phyloP scores from a whole-genome alignment of 2,329 filamentous ascomycete genomes.

The Pseudofabraea citricarpa region DNA sequence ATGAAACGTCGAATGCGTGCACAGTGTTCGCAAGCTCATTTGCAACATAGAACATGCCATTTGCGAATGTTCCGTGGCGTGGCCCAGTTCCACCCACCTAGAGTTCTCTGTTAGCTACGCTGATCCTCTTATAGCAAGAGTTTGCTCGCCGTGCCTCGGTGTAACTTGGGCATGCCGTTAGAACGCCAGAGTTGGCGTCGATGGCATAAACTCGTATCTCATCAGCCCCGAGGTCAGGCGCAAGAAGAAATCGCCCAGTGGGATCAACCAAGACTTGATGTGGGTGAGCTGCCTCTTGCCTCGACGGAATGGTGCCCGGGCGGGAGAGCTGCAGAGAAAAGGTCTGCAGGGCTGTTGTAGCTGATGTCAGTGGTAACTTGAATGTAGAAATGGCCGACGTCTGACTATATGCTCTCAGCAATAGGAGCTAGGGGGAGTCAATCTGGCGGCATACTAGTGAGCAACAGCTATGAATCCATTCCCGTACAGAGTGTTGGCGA shows the following conservation, averaged over 20 bases:
- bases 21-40: slow-evolving; percentile 40
- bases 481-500: slow-evolving; percentile 38
- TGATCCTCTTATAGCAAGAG: no score
- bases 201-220: slow-evolving; percentile 41
- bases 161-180: slow-evolving; percentile 32
- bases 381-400: slow-evolving; percentile 18
- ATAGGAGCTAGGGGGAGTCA: no score
- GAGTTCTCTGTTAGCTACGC: no score
- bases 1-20: slow-evolving; percentile 31
- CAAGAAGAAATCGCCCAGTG: slow-evolving; percentile 40
- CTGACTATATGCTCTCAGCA: no score
- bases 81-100: slow-evolving; percentile 38
- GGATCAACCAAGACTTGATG: slow-evolving; percentile 48
- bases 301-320: slow-evolving; percentile 29
- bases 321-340: slow-evolving; percentile 32
- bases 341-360: slow-evolving; percentile 26
- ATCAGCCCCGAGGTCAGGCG: slow-evolving; percentile 48
- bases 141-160: slow-evolving; percentile 21
- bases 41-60: slow-evolving; percentile 32
- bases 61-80: slow-evolving; percentile 43
- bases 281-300: slow-evolving; percentile 41
- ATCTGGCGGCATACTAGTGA: slow-evolving; percentile 31
- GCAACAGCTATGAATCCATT: slow-evolving; percentile 27
- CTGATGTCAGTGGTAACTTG: slow-evolving; percentile 14
- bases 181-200: slow-evolving; percentile 31